phyloP scores from a whole-genome alignment of 2,329 filamentous ascomycete species.

The Neocucurbitaria cava region DNA sequence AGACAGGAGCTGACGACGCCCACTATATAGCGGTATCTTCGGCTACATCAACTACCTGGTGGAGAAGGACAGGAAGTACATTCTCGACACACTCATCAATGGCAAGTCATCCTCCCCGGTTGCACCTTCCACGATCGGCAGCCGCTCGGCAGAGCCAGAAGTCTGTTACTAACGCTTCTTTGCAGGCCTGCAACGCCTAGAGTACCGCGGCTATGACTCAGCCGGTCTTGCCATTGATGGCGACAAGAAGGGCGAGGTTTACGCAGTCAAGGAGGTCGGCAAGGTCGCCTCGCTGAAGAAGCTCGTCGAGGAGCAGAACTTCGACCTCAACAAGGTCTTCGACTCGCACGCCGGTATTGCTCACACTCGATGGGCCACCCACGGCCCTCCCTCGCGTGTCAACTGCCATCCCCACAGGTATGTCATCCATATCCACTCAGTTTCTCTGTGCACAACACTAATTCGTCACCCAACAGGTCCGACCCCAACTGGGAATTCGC shows the following conservation, averaged over 20 bases:
- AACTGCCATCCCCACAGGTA: slow-evolving; percentile 99
- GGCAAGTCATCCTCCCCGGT: slow-evolving; percentile 64
- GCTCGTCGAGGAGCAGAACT: slow-evolving; percentile 82
- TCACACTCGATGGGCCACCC: slow-evolving; percentile 98
- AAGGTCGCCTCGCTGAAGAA: slow-evolving; percentile 97
- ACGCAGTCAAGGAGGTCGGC: slow-evolving; percentile 98
- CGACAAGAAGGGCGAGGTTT: slow-evolving; percentile 98
- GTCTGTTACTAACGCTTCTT: slow-evolving; percentile 30
- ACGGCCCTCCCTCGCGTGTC: slow-evolving; percentile 87
- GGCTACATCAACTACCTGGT: slow-evolving; percentile 99
- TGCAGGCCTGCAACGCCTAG: slow-evolving; percentile 87
- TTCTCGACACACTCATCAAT: slow-evolving; percentile 95
- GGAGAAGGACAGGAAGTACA: slow-evolving; percentile 97
- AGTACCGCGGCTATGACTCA: slow-evolving; percentile 99
- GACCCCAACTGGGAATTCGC: slow-evolving; percentile 96
- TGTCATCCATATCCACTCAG: slow-evolving; percentile 39
- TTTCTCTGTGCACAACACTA: slow-evolving; percentile 18
- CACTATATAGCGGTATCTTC: slow-evolving; percentile 78
- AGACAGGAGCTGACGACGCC: slow-evolving; percentile 25
- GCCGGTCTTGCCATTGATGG: slow-evolving; percentile 95
- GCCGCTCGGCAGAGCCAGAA: slow-evolving; percentile 8
- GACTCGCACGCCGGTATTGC: slow-evolving; percentile 98
- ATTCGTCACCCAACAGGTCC: slow-evolving; percentile 65
- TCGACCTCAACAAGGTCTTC: slow-evolving; percentile 90
- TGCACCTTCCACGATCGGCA: slow-evolving; percentile 8